Evolutionary conservation across 192 early-diverging fungal species (phyloP).

Genomic region (Coemansia sp.): DNA sequence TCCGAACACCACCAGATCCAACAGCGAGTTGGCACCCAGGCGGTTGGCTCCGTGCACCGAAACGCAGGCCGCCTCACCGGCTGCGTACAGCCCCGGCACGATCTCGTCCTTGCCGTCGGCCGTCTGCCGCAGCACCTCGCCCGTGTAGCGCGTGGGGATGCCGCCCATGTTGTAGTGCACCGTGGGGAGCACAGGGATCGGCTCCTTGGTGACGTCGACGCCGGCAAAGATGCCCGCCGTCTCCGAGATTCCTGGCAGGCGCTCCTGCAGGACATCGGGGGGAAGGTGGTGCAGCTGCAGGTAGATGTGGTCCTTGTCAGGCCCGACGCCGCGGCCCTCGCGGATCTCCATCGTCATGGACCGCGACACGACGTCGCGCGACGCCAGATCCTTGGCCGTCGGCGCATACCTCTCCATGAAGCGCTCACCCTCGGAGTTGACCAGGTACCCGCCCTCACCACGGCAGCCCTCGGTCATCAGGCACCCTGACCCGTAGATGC

Average conservation of each 20-base stretch:
- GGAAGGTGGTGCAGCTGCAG: constrained; percentile 96
- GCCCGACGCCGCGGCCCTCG: constrained; percentile 95
- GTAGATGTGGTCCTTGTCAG: constrained; percentile 95
- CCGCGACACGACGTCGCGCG: constrained; percentile 97
- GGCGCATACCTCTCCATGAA: constrained; percentile 99
- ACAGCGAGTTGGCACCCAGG: constrained; percentile 95
- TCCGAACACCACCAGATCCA: constrained; percentile 98
- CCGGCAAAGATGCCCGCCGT: constrained; percentile 98
- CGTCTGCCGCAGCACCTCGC: constrained; percentile 83
- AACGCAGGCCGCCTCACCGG: constrained; percentile 96
- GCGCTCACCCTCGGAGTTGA: constrained; percentile 95
- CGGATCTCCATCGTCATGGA: constrained; percentile 99
- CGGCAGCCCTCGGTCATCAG: constrained; percentile 96
- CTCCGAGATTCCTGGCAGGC: constrained; percentile 98
- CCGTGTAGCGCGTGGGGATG: constrained; percentile 96
- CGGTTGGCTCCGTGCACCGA: constrained; percentile 99
- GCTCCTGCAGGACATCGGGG: constrained; percentile 84
- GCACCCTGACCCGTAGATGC: constrained; percentile 98
- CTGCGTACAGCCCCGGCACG: constrained; percentile 98
- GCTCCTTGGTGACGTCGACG: constrained; percentile 99
- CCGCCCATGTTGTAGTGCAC: constrained; percentile 99
- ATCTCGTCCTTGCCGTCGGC: constrained; percentile 83
- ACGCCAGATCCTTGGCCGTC: constrained; percentile 97
- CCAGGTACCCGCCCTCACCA: constrained; percentile 96
- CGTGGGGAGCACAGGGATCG: constrained; percentile 97